Evolutionary conservation across 257 asterid genomes (phyloP).

Genomic region (Solanum bulbocastanum): DNA sequence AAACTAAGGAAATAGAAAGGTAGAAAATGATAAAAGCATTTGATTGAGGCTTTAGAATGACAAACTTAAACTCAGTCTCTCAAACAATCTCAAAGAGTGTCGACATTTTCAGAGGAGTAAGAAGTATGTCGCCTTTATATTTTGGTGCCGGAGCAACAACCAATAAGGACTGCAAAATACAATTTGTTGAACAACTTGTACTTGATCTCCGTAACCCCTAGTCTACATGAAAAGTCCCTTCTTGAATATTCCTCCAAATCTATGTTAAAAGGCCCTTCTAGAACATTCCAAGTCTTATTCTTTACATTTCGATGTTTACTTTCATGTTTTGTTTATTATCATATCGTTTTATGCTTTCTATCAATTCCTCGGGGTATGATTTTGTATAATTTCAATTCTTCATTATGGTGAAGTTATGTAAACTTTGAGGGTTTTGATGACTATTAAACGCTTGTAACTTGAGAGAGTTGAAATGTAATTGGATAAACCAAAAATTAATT

Average conservation of each 20-base stretch:
- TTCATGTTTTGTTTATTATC: neutral
- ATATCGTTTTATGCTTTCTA: neutral
- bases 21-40: neutral
- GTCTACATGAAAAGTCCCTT: slow-evolving; percentile 11
- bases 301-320: neutral
- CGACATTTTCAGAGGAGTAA: slow-evolving; percentile 4
- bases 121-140: neutral
- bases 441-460: neutral
- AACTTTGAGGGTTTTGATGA: neutral
- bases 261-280: slow-evolving; percentile 12
- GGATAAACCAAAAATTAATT: neutral
- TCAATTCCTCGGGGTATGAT: neutral
- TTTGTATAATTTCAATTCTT: neutral
- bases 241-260: slow-evolving; percentile 1
- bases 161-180: slow-evolving; percentile 55
- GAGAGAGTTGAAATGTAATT: neutral
- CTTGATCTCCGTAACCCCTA: slow-evolving; percentile 6
- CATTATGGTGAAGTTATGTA: neutral
- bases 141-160: slow-evolving; percentile 8
- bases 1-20: neutral
- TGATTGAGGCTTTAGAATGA: slow-evolving; percentile 6
- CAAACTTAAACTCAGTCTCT: slow-evolving; percentile 22
- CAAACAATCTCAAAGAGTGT: slow-evolving; percentile 5
- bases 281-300: slow-evolving; percentile 5
- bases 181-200: slow-evolving; percentile 29